Base-by-base conservation (phyloP, 331 rosid species). In the Telfairia occidentalis region DNA sequence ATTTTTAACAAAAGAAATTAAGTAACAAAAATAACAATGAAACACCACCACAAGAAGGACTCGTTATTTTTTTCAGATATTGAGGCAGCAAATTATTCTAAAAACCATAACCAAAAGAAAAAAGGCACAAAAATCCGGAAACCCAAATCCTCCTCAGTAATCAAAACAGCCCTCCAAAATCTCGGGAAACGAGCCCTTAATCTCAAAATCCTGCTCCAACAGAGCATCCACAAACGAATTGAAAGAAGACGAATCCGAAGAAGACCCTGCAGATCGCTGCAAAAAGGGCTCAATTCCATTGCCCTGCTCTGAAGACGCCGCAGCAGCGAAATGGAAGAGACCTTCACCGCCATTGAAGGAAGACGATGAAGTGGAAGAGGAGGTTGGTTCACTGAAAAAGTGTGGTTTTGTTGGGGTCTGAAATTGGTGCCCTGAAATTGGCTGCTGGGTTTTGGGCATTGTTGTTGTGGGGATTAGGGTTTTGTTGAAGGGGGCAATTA, bases 151-250 rank as follows among this genome's bases (percentile, higher is more conserved):
- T 37, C 7, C 28, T 29, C 43, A 86, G 74, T 76, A 91, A 54
- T 81, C 95, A 75, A 85, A 87, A 85, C 88, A 83, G 49, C 46
- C 91, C 76, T 88, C 95, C 66, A 88, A 85, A 48, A 94, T 58
- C 46, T 89, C 87, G 10, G 98, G 98, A 74, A 94, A 91, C 45
- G 86, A 84, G 9, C 87, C 86, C 76, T 82, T 79, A 38, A 94
- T 88, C 73, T 94, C 92, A 82, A 77, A 85, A 48, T 94, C 97
- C 50, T 78, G 89, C 48, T 85, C 91, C 90, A 94, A 81, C 82
- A 91, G 83, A 2, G 81, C 80, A 60, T 88, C 96, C 88, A 94
- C 91, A 57, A 94, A 93, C 28, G 96, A 87, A 24, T 71, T 46
- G 73, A 81, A 79, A 18, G 88, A 82, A 78, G 85, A 71, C n/a